phyloP scores from a whole-genome alignment of 1,284 basidiomycete genomes.

The Psilocybe mexicana region DNA sequence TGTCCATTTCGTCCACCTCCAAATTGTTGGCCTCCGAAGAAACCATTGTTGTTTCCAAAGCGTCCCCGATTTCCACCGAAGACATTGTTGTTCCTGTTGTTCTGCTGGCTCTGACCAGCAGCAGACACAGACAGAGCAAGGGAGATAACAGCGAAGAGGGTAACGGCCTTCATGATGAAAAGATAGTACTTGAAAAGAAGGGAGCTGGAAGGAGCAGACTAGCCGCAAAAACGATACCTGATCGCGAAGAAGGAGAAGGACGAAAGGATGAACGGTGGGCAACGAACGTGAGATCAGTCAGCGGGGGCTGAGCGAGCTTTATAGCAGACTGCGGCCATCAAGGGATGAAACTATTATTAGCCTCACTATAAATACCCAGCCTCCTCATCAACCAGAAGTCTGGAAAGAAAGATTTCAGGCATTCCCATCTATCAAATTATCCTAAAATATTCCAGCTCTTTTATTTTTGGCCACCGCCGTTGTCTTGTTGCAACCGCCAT shows the following conservation, averaged over 20 bases:
- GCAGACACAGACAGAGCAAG: constrained; percentile 32
- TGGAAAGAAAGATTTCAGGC: neutral
- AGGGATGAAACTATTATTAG: constrained; percentile 10
- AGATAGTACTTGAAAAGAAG: constrained; percentile 26
- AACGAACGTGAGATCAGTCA: constrained; percentile 16
- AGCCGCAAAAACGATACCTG: constrained; percentile 35
- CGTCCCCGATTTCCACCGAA: constrained; percentile 22
- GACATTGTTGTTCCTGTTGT: constrained; percentile 17
- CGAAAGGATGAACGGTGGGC: constrained; percentile 22
- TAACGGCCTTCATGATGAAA: constrained; percentile 33
- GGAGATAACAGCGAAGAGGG: constrained; percentile 29
- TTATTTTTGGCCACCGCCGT: neutral
- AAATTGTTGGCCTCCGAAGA: constrained; percentile 16
- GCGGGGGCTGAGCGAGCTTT: neutral
- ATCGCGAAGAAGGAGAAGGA: constrained; percentile 29
- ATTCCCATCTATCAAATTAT: constrained; percentile 1
- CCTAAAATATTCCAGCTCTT: neutral
- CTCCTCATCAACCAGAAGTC: neutral
- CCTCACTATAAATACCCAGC: constrained; percentile 7
- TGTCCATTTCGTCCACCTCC: constrained; percentile 22
- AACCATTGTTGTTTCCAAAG: constrained; percentile 22
- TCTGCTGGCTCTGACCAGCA: constrained; percentile 22
- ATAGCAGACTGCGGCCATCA: neutral
- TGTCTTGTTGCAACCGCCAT: constrained; percentile 14
- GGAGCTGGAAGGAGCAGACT: constrained; percentile 29